Base-by-base conservation (phyloP, 306 rosid species). In the Quercus parvula region DNA sequence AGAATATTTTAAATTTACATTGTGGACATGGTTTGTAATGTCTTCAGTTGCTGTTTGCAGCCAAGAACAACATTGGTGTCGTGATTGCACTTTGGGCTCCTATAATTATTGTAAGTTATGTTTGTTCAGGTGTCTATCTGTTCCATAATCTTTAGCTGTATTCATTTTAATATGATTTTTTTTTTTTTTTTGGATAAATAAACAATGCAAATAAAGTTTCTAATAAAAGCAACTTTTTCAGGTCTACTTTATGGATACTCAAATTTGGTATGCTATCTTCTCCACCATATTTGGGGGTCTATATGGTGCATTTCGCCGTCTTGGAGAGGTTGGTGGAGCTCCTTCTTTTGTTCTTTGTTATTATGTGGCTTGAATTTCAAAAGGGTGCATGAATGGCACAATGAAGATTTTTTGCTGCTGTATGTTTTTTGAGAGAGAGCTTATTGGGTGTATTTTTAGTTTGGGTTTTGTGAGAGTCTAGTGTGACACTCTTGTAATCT, bases 211-310 rank as follows among this genome's bases (percentile, higher is more conserved):
- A 41, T 41, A 8, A 41, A 41, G 12, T 41, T 56, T 73, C 66
- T 56, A 68, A 70, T 17, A 1, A 78, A 46, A 63, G 70, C 4
- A 17, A 62, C 75, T 70, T 75, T 56, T 84, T 80, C 78, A 95
- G 99, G 99, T 95, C 74, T 95, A 95, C 89, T 95, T 95, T 85
- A 95, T 95, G 98, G 99, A 95, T 86, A 90, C 95, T 30, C 99
- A 95, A 83, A 95, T 95, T 79, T 95, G 99, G 99, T 95, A 91
- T 90, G 97, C 99, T 81, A 95, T 95, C 71, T 95, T 83, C 85
- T 90, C 94, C 81, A 95, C 99, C 56, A 77, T 93, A 55, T 91
- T 84, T 35, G 99, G 99, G 64, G 99, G 99, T 77, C 83, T 95
- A 79, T 91, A 91, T 82, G 99, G 99, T 77, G 98, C 99, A 82